Evolutionary conservation across 345 rosid species (phyloP).

Genomic region (Sonneratia caseolaris): DNA sequence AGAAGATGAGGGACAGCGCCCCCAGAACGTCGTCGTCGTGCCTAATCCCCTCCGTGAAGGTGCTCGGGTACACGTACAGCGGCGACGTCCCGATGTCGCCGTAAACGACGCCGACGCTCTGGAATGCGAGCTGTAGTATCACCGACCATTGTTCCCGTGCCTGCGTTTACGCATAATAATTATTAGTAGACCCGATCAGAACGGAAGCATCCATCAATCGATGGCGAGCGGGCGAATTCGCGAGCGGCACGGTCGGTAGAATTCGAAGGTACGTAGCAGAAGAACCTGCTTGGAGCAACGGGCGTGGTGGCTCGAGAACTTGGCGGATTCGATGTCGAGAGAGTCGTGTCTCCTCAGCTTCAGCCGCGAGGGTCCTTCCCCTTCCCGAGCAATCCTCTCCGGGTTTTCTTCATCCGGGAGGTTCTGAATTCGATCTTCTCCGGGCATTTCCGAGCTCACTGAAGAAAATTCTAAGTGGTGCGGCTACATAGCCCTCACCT

Average conservation of each 20-base stretch:
- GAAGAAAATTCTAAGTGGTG: neutral
- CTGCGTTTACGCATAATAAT: no score
- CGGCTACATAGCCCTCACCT: no score
- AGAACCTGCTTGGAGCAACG: slow-evolving; percentile 19
- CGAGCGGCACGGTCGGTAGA: neutral
- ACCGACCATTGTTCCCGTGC: slow-evolving; percentile 17
- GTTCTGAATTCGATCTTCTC: neutral
- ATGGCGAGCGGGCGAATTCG: no score
- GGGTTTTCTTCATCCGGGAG: neutral
- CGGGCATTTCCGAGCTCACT: neutral
- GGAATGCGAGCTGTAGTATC: slow-evolving; percentile 44
- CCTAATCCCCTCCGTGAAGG: slow-evolving; percentile 20
- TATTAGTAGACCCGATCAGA: no score
- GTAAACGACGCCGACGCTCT: slow-evolving; percentile 49
- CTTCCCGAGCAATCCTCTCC: neutral
- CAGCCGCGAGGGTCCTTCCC: neutral
- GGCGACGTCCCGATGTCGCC: slow-evolving; percentile 63
- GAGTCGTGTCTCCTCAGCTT: slow-evolving; percentile 32
- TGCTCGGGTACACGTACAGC: slow-evolving; percentile 35
- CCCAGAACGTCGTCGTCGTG: slow-evolving; percentile 43
- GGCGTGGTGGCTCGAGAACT: slow-evolving; percentile 3
- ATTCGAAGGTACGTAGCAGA: neutral
- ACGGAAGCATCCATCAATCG: no score
- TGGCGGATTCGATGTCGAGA: slow-evolving; percentile 34
- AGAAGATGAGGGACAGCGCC: slow-evolving; percentile 44